These are phyloP conservation scores for Ceratocystis diversiconidia DNA, from an alignment of 2,329 filamentous ascomycete species.

Conservation along the genomic window DNA sequence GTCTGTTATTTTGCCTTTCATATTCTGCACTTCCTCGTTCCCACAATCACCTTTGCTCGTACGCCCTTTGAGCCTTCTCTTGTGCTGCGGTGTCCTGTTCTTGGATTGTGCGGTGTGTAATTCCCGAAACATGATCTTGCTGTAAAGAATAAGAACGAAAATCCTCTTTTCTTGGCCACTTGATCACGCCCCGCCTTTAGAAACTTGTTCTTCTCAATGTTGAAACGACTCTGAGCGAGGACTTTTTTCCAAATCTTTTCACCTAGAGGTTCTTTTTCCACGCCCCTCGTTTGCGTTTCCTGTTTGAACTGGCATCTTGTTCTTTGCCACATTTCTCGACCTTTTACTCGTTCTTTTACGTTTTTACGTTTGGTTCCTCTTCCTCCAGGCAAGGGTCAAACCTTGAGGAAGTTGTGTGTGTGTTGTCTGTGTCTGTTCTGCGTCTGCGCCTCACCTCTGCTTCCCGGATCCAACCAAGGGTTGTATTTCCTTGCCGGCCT, in stretches of 20 bases:
- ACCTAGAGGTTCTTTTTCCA: not conserved
- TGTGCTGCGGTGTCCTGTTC: not conserved
- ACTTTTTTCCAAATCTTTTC: not conserved
- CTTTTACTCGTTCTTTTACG: constrained; percentile 4
- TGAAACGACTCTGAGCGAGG: not conserved
- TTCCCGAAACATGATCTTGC: constrained; percentile 1
- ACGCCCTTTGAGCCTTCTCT: not conserved
- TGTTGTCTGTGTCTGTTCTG: not conserved
- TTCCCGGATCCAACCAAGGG: constrained; percentile 1
- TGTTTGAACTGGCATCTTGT: not conserved
- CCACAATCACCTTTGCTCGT: not conserved
- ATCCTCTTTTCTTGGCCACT: constrained; percentile 5
- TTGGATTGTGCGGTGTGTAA: not conserved
- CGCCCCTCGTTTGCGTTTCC: constrained; percentile 1
- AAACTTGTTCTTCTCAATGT: constrained; percentile 5
- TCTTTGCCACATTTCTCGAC: not conserved
- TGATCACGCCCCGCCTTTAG: constrained; percentile 5
- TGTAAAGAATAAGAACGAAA: not conserved
- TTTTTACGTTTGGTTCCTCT: not conserved
- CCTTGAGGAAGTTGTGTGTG: not conserved
- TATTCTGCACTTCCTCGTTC: not conserved
- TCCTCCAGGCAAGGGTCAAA: constrained; percentile 9
- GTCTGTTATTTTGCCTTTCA: too few species aligned
- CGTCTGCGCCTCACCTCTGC: not conserved
- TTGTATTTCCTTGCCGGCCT: not conserved